Evolutionary conservation across 306 rosid species (phyloP), one percentile per base, ranked within the genome.

Genomic region (Vigna hirtella): DNA sequence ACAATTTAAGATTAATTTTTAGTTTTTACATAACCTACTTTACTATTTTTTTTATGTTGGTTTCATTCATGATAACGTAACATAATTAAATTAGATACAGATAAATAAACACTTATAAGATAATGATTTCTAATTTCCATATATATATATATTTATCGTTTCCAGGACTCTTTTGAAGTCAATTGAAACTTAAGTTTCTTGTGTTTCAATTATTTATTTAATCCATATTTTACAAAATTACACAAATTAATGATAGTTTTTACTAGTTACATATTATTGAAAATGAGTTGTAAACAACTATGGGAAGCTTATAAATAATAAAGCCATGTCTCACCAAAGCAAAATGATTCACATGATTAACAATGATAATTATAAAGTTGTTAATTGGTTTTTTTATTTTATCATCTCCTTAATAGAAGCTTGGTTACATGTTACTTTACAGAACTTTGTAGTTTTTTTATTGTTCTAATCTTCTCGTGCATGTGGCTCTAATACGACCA

Each of bases 401-500:
- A 28, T 4, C 9, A 0, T 34, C 38, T 51, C 40, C 71, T 52
- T 34, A 64, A 42, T 26, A 18, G 38, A 73, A 32, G 75, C 52
- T 45, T 67, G 17, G 17, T 17, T 55, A 14, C 42, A 61, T 76
- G 72, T 30, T 68, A 51, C 78, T 40, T 78, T 51, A 20, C 59
- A 76, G 18, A 50, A 49, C 16, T 11, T 52, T 47, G 7, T 66
- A 32, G 36, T 74, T 70, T 53, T 42, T 47, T 56, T 47, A 81
- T 64, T 18, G 24, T 15, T 70, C 7, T 17, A 42, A 74, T 22
- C 58, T 10, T 79, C 40, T 28, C 20, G 45, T 47, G 72, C 82
- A 84, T 76, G 84, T 84, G 82, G 24, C 9, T 70, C 57, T 65
- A 47, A 70, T 64, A 55, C 56, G 56, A 47, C 11, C 24, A 5